Evolutionary conservation across 2,329 filamentous ascomycete species (phyloP), one percentile per base, ranked within the genome.

Genomic region (Cercospora sesami): DNA sequence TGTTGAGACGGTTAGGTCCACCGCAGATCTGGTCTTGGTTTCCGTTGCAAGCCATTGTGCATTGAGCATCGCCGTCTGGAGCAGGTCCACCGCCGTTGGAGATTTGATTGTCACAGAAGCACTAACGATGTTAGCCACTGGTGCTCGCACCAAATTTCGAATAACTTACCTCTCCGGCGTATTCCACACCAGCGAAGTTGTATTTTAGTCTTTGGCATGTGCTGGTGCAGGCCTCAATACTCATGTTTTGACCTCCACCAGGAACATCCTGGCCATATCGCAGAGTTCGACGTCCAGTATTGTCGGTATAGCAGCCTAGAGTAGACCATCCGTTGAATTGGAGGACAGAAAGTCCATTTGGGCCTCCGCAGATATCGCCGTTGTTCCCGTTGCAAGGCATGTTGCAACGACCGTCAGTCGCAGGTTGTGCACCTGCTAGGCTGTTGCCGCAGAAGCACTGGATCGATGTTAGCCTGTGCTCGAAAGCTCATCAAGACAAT

Each of bases 101-200:
- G 10, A 79, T 55, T 1, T 62, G 53, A 53, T 77, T 75, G 8
- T 75, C 77, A 60, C 78, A 79, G 70, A 69, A 79, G 69, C 78
- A 79, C 64, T 63, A 12, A 30, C 4, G 6, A 18, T 28, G 23
- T 63, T 26, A 48, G 30, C 26, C 28, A 18, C 4, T n/a, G 26
- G 12, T 76, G 67, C n/a, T 60, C 66, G 0, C 70, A 71, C 39
- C 21, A 33, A 31, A 42, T 9, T 16, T 55, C 28, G 31, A 3
- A 21, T 1, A 12, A 21, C 60, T 51, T 21, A 63, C 60, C 60
- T 68, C 67, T 30, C 55, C 67, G 42, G 63, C 2, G 69, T 72
- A 63, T 51, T 79, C 75, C 16, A 77, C 68, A 51, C 77, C 78
- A 31, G 77, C 77, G 26, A 79, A 73, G 9, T 68, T 73, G 68